A percentile compares a stretch with the other conserved stretches of the same genome.
These are phyloP conservation scores for Phytophthora litchii DNA, from an alignment of 352 stramenopile genomes.

Conservation along the genomic window DNA sequence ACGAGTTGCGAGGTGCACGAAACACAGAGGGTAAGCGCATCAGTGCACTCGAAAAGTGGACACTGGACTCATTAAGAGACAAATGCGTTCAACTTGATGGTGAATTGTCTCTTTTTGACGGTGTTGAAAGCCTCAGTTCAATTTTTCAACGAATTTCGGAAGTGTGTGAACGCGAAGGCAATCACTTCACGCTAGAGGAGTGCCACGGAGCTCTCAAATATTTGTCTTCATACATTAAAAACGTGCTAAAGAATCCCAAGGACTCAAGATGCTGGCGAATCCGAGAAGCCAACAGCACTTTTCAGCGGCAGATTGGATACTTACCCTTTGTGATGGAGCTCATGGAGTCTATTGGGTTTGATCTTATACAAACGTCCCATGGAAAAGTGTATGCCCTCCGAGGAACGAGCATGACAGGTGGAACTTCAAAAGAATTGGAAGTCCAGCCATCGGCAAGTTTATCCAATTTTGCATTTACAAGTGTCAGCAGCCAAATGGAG, in stretches of 20 bases:
- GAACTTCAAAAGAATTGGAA: neutral
- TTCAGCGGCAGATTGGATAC: slow-evolving; percentile 68
- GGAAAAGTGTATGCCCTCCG: slow-evolving; percentile 57
- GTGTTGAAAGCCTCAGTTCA: slow-evolving; percentile 64
- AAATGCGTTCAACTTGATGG: slow-evolving; percentile 60
- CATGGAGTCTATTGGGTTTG: slow-evolving; percentile 71
- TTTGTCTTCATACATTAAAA: slow-evolving; percentile 55
- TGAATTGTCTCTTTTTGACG: slow-evolving; percentile 62
- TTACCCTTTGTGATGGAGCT: slow-evolving; percentile 52
- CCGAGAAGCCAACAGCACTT: slow-evolving; percentile 59
- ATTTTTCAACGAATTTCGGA: slow-evolving; percentile 57
- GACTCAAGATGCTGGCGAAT: slow-evolving; percentile 74
- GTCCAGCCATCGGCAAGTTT: slow-evolving; percentile 39
- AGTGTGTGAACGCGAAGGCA: slow-evolving; percentile 29
- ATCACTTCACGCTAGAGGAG: slow-evolving; percentile 50
- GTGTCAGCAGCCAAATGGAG: slow-evolving; percentile 66
- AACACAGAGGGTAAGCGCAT: slow-evolving; percentile 48
- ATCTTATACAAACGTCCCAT: slow-evolving; percentile 44
- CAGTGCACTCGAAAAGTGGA: slow-evolving; percentile 46
- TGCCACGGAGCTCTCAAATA: slow-evolving; percentile 43
- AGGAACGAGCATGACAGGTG: slow-evolving; percentile 37
- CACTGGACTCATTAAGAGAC: slow-evolving; percentile 49
- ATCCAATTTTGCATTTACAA: slow-evolving; percentile 67
- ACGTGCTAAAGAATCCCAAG: slow-evolving; percentile 73
- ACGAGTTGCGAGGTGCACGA: slow-evolving; percentile 54